Evolutionary conservation across 2,329 filamentous ascomycete genomes (phyloP).

Genomic region (Fusarium algeriense): DNA sequence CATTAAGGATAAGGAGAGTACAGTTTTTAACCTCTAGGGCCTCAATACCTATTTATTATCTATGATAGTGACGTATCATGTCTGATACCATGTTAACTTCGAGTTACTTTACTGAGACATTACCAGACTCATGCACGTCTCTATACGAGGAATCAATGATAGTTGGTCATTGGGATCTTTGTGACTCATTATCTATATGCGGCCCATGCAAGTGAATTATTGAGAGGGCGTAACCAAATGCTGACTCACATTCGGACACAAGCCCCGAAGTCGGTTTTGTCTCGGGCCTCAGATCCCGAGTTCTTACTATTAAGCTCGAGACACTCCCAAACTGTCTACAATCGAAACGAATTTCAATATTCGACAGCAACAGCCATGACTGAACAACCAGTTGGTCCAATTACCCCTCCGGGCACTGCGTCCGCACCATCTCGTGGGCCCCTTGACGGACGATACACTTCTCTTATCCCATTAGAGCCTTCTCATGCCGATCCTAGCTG

Average conservation of each 20-base stretch:
- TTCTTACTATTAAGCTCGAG: not conserved
- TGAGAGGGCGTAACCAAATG: not conserved
- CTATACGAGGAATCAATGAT: not conserved
- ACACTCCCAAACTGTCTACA: not conserved
- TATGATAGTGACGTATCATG: no score
- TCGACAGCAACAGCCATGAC: constrained; percentile 6
- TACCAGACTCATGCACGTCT: no score
- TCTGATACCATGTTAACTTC: not conserved
- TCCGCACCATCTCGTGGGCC: constrained; percentile 30
- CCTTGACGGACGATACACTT: constrained; percentile 49
- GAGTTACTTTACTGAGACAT: not conserved
- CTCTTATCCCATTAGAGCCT: constrained; percentile 47
- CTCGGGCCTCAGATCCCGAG: constrained; percentile 9
- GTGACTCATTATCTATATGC: not conserved
- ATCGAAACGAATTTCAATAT: not conserved
- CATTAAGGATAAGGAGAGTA: no score
- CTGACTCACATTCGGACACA: constrained; percentile 23
- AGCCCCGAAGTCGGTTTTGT: constrained; percentile 3
- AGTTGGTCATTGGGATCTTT: not conserved
- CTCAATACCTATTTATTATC: no score
- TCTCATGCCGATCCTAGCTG: constrained; percentile 49
- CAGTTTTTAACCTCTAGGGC: no score
- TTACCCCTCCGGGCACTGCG: constrained; percentile 31
- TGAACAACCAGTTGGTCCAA: constrained; percentile 36
- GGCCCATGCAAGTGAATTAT: no score